A percentile compares a stretch with the other conserved stretches of the same genome.
Evolutionary conservation across 768 basidiomycete species (phyloP).

Genomic region (Hydnum rufescens): DNA sequence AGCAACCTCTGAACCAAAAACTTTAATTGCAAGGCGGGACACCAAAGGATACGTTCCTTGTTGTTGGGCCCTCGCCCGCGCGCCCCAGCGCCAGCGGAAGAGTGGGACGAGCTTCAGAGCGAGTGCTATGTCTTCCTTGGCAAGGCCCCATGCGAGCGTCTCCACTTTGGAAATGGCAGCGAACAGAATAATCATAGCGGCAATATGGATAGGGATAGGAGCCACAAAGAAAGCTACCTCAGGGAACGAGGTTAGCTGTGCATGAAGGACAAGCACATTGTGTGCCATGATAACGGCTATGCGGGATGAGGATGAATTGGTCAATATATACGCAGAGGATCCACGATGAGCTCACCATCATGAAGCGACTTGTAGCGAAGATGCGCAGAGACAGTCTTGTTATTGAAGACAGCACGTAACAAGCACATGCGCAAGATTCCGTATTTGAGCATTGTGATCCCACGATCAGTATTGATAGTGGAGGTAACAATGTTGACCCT

Average conservation of each 20-base stretch:
- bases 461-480: slow-evolving; percentile 60
- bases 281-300: slow-evolving; percentile 64
- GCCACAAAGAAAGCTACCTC: slow-evolving; percentile 79
- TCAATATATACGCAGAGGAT: not conserved
- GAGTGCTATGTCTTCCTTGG: slow-evolving; percentile 67
- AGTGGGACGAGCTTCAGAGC: slow-evolving; percentile 76
- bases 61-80: slow-evolving; percentile 37
- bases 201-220: slow-evolving; percentile 73
- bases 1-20: slow-evolving; percentile 15
- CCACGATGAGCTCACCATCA: slow-evolving; percentile 35
- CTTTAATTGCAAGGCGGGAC: slow-evolving; percentile 59
- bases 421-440: slow-evolving; percentile 64
- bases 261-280: slow-evolving; percentile 72
- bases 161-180: slow-evolving; percentile 69
- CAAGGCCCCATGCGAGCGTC: slow-evolving; percentile 38
- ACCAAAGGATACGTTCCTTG: slow-evolving; percentile 72
- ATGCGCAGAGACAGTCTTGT: slow-evolving; percentile 44
- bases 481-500: slow-evolving; percentile 40
- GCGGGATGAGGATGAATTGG: not conserved
- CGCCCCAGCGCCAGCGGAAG: slow-evolving; percentile 81
- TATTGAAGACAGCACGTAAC: slow-evolving; percentile 58
- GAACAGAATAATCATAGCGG: slow-evolving; percentile 79
- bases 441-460: slow-evolving; percentile 63
- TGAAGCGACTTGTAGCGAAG: slow-evolving; percentile 51
- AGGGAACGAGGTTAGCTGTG: slow-evolving; percentile 64